These are phyloP conservation scores for Claviceps spartinae DNA, from an alignment of 2,329 filamentous ascomycete species.

Conservation along the genomic window DNA sequence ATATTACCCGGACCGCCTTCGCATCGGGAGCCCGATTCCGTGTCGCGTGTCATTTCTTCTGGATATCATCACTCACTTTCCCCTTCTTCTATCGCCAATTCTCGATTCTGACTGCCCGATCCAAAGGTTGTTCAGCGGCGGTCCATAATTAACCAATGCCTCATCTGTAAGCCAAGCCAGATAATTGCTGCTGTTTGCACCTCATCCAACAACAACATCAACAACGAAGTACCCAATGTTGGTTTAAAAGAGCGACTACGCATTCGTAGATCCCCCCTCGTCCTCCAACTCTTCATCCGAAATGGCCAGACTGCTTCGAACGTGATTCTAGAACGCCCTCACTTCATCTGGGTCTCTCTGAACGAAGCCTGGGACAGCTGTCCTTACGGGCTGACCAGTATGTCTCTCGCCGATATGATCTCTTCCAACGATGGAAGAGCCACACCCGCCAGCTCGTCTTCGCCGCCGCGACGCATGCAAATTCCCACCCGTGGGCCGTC, in stretches of 20 bases:
- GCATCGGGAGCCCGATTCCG: too few relatives aligned
- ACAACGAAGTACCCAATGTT: background rate
- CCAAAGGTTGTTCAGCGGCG: too few relatives aligned
- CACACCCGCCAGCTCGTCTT: background rate
- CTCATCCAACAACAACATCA: background rate
- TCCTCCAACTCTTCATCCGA: conserved; percentile 18
- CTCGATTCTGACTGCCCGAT: too few relatives aligned
- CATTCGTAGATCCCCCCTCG: background rate
- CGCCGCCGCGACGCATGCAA: background rate
- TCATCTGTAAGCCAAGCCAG: background rate
- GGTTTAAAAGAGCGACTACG: background rate
- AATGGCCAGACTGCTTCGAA: conserved; percentile 17
- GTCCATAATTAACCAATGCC: background rate
- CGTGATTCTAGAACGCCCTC: conserved; percentile 18
- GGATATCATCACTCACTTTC: background rate
- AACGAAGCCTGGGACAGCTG: background rate
- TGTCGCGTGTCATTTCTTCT: too few relatives aligned
- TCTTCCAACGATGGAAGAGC: background rate
- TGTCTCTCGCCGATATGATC: background rate
- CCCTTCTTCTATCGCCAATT: background rate
- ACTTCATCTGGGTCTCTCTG: conserved; percentile 13
- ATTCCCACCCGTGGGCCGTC: background rate
- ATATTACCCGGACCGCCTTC: too few relatives aligned
- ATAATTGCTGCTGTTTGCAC: background rate
- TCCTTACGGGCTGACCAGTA: too few relatives aligned